A percentile compares a stretch with the other conserved stretches of the same genome.
Conservation (phyloP, 2,329 filamentous ascomycete genomes). For the Fusarium napiforme region DNA sequence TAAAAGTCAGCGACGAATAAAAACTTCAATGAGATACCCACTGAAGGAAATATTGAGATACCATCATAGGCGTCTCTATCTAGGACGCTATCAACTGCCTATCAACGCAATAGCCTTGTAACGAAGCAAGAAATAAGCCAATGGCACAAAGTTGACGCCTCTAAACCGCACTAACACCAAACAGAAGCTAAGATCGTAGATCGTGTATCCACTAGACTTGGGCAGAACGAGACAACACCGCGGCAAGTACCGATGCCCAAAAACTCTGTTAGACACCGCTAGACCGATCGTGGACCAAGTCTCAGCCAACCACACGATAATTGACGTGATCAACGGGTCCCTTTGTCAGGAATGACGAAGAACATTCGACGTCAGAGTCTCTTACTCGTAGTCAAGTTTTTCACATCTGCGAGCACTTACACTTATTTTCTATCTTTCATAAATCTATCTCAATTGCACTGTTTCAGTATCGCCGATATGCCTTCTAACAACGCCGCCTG, state of each 20-base stretch:
- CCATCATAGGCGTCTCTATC: background rate
- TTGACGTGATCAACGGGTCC: conserved; percentile 1
- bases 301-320: conserved; percentile 5
- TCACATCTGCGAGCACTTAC: background rate
- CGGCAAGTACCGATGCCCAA: background rate
- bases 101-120: background rate
- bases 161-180: background rate
- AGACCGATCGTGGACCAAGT: conserved; percentile 12
- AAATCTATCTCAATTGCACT: background rate
- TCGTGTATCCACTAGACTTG: background rate
- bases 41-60: too few relatives aligned
- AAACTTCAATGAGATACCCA: too few relatives aligned
- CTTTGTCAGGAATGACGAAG: background rate
- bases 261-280: conserved; percentile 11
- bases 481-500: conserved; percentile 25
- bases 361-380: background rate
- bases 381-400: background rate
- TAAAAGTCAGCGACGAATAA: background rate
- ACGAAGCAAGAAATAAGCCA: background rate
- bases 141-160: background rate
- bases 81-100: background rate
- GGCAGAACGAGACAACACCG: background rate
- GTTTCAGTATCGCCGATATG: background rate
- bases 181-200: background rate
- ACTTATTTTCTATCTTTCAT: background rate